Percentiles rank a stretch among this genome's conserved stretches.
phyloP scores from a whole-genome alignment of 2,329 filamentous ascomycete genomes.

The Cladosporium oxysporum region DNA sequence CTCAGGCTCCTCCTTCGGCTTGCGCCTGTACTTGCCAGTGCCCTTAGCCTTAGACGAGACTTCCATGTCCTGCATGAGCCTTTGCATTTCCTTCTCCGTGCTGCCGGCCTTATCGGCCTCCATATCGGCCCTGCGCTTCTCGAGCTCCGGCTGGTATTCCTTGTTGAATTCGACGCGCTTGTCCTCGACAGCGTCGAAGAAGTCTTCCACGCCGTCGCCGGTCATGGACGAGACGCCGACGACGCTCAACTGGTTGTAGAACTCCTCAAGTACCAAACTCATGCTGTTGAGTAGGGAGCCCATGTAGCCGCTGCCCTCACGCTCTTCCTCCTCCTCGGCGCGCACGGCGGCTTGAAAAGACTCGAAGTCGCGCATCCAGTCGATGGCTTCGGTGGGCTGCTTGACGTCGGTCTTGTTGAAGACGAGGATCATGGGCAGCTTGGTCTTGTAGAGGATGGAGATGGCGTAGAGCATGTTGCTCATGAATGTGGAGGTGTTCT shows the following conservation, averaged over 20 bases:
- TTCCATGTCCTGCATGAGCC: conserved; percentile 92
- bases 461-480: conserved; percentile 99
- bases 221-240: conserved; percentile 93
- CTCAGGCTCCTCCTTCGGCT: conserved; percentile 47
- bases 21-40: conserved; percentile 35
- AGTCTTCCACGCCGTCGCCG: conserved; percentile 86
- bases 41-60: conserved; percentile 50
- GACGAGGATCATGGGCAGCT: conserved; percentile 95
- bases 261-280: conserved; percentile 96
- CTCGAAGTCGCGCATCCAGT: conserved; percentile 99
- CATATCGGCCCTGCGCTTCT: conserved; percentile 72
- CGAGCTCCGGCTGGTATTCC: conserved; percentile 91
- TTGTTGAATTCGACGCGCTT: conserved; percentile 86
- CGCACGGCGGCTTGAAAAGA: conserved; percentile 85
- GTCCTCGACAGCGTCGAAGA: conserved; percentile 83
- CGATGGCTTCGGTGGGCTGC: conserved; percentile 84
- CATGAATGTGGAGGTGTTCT: conserved; percentile 97
- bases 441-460: conserved; percentile 98
- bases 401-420: conserved; percentile 99
- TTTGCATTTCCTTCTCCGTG: conserved; percentile 80
- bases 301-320: conserved; percentile 88
- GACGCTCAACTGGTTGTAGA: conserved; percentile 90
- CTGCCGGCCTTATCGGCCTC: conserved; percentile 71
- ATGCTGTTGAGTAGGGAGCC: conserved; percentile 93
- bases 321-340: conserved; percentile 75